Evolutionary conservation across 2,329 filamentous ascomycete species (phyloP), one percentile per base, ranked within the genome.

Genomic region (Fusarium chaquense): DNA sequence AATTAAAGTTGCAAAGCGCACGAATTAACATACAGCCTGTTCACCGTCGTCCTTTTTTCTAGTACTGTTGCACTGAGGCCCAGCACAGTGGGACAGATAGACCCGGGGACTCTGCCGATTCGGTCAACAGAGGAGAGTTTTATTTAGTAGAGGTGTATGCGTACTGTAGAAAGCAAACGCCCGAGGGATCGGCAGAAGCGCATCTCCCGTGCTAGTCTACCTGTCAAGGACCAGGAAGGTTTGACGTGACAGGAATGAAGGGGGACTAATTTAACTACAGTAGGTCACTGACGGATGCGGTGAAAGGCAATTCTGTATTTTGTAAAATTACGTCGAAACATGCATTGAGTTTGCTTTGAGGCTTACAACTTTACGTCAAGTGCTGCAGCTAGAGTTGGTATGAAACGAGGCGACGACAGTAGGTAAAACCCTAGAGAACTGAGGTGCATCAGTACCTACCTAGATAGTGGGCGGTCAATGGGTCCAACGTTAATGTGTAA

Each of bases 151-250:
- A 16, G 33, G 15, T 7, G 13, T 40, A 22, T 20, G 11, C 11
- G n/a, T 22, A 40, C n/a, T 15, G 28, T 38, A 26, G 36, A 41
- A 57, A 24, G 20, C 32, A 24, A 18, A 46, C 18, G 26, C 64
- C 64, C 52, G 41, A 67, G 47, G 40, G 65, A 65, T 69, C 52
- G 38, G 47, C 66, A 65, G 35, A 65, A 69, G 36, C 36, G 32
- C 35, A 45, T 53, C 43, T 63, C 49, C 58, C 26, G 47, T 40
- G 26, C 28, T 32, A 26, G 32, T n/a, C 16, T 30, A 33, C 22
- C 22, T 32, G 36, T 60, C 53, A 47, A 65, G 47, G 59, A 51
- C 49, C 36, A 30, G 58, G 49, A 49, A 36, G 28, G 43, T 33
- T 64, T 64, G 44, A 45, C n/a, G 44, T 30, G 32, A 32, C 22